A percentile compares a stretch with the other conserved stretches of the same genome.
Evolutionary conservation across 768 basidiomycete genomes (phyloP).

Genomic region (Psilocybe cubensis): DNA sequence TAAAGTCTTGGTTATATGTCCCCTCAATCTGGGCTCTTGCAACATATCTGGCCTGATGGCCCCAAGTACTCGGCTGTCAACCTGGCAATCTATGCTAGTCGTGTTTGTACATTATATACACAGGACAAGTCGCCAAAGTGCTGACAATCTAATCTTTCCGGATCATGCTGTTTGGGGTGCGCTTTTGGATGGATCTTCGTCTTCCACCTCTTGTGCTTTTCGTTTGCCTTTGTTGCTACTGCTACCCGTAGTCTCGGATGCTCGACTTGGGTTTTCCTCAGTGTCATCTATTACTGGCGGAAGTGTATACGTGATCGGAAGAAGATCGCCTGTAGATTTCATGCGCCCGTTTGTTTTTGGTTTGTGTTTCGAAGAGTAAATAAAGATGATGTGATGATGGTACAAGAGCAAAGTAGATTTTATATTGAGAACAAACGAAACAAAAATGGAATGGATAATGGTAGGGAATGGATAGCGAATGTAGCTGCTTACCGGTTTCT

Average conservation of each 20-base stretch:
- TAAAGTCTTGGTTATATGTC: not conserved
- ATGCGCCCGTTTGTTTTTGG: no score
- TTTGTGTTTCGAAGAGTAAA: constrained; percentile 14
- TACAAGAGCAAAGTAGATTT: not conserved
- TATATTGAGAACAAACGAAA: constrained; percentile 5
- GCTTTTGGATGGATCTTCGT: constrained; percentile 8
- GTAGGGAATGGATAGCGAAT: not conserved
- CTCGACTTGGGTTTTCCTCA: constrained; percentile 40
- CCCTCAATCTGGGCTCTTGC: not conserved
- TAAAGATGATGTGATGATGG: constrained; percentile 5
- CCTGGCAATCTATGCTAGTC: not conserved
- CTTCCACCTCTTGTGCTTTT: constrained; percentile 45
- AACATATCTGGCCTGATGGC: not conserved
- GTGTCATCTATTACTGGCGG: constrained; percentile 67
- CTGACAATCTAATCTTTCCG: no score
- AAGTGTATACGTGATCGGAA: constrained; percentile 61
- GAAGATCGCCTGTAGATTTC: constrained; percentile 46
- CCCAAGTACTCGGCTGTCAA: not conserved
- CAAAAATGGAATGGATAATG: not conserved
- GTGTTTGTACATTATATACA: not conserved
- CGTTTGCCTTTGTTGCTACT: constrained; percentile 62
- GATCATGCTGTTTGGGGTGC: no score
- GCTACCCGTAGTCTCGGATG: constrained; percentile 21
- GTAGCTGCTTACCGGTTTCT: constrained; percentile 53
- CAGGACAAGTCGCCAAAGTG: no score